Evolutionary conservation across 805 yeast species (phyloP).

Genomic region (Wickerhamiella azymoides): DNA sequence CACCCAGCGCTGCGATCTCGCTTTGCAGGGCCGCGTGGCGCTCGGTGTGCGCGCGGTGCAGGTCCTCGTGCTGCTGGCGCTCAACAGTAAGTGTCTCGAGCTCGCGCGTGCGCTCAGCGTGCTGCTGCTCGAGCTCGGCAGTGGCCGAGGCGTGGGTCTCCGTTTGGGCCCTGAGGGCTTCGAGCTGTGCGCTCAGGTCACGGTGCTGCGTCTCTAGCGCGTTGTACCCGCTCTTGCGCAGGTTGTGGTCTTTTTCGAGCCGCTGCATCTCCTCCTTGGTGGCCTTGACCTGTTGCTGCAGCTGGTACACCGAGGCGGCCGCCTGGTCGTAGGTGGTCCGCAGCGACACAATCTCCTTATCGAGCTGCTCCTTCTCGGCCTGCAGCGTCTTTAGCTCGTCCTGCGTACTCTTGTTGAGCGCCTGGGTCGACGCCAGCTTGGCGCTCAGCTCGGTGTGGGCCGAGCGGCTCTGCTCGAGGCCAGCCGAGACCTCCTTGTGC

Average conservation of each 20-base stretch:
- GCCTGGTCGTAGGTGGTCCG: conserved; percentile 66
- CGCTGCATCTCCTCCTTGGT: conserved; percentile 38
- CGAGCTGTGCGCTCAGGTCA: conserved; percentile 19
- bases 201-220: conserved; percentile 18
- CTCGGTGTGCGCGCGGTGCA: conserved; percentile 4
- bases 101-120: conserved; percentile 11
- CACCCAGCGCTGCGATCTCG: conserved; percentile 9
- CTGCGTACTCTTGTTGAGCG: conserved; percentile 16
- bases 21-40: conserved; percentile 11
- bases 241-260: conserved; percentile 18
- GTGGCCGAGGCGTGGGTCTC: conserved; percentile 30
- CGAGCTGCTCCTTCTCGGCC: conserved; percentile 54
- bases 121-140: conserved; percentile 19
- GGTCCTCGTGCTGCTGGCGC: conserved; percentile 9
- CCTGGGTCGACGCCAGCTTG: background rate
- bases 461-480: background rate
- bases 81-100: conserved; percentile 7
- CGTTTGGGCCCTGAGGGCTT: conserved; percentile 22
- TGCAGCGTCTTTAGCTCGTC: conserved; percentile 63
- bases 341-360: conserved; percentile 51
- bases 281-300: conserved; percentile 46
- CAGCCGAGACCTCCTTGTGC: conserved; percentile 40
- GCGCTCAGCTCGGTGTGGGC: background rate
- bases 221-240: conserved; percentile 17
- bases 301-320: conserved; percentile 57